phyloP scores from a whole-genome alignment of 768 basidiomycete species.

The Lactarius pseudohatsudake region DNA sequence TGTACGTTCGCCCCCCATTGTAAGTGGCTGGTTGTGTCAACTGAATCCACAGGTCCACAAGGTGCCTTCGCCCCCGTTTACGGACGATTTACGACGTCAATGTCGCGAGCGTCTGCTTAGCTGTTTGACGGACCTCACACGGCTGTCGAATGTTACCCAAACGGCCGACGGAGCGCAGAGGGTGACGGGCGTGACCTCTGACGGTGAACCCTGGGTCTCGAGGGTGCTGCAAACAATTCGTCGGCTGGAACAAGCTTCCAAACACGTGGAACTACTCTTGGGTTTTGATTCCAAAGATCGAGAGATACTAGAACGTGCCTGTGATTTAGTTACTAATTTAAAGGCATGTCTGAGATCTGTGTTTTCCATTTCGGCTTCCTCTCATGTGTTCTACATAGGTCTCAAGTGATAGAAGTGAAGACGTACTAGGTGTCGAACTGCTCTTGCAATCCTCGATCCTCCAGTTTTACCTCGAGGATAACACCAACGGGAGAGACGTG shows the following conservation, averaged over 20 bases:
- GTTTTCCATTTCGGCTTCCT: not conserved
- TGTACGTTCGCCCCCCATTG: slow-evolving; percentile 45
- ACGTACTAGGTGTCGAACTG: slow-evolving; percentile 67
- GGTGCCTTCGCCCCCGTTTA: slow-evolving; percentile 65
- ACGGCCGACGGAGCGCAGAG: slow-evolving; percentile 54
- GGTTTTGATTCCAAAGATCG: slow-evolving; percentile 57
- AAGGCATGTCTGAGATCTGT: slow-evolving; percentile 38
- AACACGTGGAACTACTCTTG: slow-evolving; percentile 57
- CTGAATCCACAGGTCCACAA: slow-evolving; percentile 51
- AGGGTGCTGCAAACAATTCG: slow-evolving; percentile 59
- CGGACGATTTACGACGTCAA: slow-evolving; percentile 63
- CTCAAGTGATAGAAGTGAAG: slow-evolving; percentile 46
- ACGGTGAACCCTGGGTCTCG: slow-evolving; percentile 80
- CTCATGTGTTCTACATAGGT: slow-evolving; percentile 34
- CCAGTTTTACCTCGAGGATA: slow-evolving; percentile 66
- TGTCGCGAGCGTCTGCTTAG: slow-evolving; percentile 71
- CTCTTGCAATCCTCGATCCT: slow-evolving; percentile 70
- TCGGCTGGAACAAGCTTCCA: slow-evolving; percentile 60
- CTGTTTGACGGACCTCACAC: slow-evolving; percentile 71
- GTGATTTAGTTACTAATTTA: slow-evolving; percentile 43
- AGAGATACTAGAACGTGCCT: slow-evolving; percentile 47
- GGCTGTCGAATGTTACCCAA: slow-evolving; percentile 51
- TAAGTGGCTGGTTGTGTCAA: slow-evolving; percentile 8
- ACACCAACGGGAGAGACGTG: slow-evolving; percentile 49
- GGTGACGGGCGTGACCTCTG: slow-evolving; percentile 58